A percentile compares a stretch with the other conserved stretches of the same genome.
Conservation (phyloP, 1,284 basidiomycete species). For the Trichosporon sp. region DNA sequence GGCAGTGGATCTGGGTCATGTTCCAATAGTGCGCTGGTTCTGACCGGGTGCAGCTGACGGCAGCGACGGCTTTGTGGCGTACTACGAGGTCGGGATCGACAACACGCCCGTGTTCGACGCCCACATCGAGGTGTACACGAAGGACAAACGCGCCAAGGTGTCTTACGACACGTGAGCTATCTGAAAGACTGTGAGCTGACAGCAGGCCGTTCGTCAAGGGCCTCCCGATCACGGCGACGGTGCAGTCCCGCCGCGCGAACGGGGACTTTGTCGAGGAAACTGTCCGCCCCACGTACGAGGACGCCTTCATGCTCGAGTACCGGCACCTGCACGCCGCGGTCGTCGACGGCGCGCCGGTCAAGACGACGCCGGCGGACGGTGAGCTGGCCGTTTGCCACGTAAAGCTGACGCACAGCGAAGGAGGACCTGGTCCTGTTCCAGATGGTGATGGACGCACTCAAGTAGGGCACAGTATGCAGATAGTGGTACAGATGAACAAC, state of each 20-base stretch:
- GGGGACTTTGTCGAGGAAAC: slow-evolving; percentile 39
- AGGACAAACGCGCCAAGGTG: slow-evolving; percentile 48
- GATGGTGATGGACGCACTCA: slow-evolving; percentile 37
- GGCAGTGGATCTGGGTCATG: slow-evolving; percentile 13
- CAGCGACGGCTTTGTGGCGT: slow-evolving; percentile 34
- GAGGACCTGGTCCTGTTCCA: slow-evolving; percentile 47
- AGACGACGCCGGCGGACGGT: slow-evolving; percentile 37
- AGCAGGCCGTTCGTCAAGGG: slow-evolving; percentile 50
- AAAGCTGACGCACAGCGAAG: slow-evolving; percentile 23
- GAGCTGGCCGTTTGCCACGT: background rate
- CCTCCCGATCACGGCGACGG: slow-evolving; percentile 45
- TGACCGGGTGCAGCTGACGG: background rate
- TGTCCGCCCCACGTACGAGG: slow-evolving; percentile 48
- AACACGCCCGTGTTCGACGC: slow-evolving; percentile 50
- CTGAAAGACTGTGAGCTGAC: background rate
- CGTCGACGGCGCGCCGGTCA: slow-evolving; percentile 31
- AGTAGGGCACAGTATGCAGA: background rate
- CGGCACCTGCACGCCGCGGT: slow-evolving; percentile 39
- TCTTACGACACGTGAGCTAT: slow-evolving; percentile 47
- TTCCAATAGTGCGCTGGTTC: slow-evolving; percentile 14
- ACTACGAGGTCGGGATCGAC: slow-evolving; percentile 48
- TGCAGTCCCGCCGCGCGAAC: slow-evolving; percentile 33
- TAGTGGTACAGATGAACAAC: background rate
- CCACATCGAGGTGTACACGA: slow-evolving; percentile 50
- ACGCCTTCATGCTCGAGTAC: slow-evolving; percentile 49